phyloP scores from a whole-genome alignment of 2,329 filamentous ascomycete species.

The Arthrobotrys entomopaga region DNA sequence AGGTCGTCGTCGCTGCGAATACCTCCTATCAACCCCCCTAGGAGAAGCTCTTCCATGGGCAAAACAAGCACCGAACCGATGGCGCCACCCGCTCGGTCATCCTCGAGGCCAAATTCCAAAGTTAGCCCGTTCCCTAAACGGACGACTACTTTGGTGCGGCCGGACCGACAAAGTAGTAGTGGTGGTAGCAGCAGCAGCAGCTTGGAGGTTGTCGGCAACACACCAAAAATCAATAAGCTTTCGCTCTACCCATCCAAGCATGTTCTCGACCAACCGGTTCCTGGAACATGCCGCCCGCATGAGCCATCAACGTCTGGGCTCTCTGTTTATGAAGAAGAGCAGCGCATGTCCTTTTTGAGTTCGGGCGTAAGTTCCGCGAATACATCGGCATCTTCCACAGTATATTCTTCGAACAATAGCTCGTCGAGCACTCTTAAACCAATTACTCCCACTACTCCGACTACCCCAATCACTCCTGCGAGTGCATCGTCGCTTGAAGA shows the following conservation, averaged over 20 bases:
- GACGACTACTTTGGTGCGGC: conserved; percentile 2
- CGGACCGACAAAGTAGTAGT: conserved; percentile 13
- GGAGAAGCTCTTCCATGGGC: neutral
- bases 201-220: conserved; percentile 15
- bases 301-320: neutral
- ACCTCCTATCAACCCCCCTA: neutral
- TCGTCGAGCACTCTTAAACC: conserved; percentile 39
- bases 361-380: conserved; percentile 24
- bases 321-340: neutral
- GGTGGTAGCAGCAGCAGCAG: conserved; percentile 8
- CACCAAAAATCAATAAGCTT: neutral
- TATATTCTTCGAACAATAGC: conserved; percentile 30
- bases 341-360: conserved; percentile 4
- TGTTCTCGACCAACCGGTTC: neutral
- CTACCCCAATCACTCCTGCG: neutral
- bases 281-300: conserved; percentile 20
- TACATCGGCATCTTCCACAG: conserved; percentile 17
- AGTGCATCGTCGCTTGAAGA: conserved; percentile 9
- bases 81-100: neutral
- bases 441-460: conserved; percentile 4
- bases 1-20: neutral
- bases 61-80: neutral
- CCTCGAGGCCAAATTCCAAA: conserved; percentile 33
- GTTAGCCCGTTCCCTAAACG: conserved; percentile 18
- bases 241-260: neutral